Conservation (phyloP, 495 filamentous ascomycete species). For the Letharia lupina region DNA sequence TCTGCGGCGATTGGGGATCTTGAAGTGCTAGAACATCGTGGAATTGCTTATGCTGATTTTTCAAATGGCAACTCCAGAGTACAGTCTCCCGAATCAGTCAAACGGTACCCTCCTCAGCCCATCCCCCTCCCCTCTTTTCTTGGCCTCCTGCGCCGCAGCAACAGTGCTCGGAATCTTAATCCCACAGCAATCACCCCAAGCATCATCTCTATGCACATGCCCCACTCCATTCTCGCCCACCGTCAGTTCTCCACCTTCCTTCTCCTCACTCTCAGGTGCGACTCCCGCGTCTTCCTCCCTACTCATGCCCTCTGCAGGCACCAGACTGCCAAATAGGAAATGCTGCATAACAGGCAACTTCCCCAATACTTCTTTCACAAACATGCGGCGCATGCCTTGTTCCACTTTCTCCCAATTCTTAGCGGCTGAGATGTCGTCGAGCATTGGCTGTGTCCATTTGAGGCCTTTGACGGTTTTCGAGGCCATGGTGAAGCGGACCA, state of each 20-base stretch:
- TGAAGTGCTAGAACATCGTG: neutral
- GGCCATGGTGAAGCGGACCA: conserved; percentile 87
- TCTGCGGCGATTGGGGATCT: neutral
- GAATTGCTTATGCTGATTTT: neutral
- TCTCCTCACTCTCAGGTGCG: conserved; percentile 42
- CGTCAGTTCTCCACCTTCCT: conserved; percentile 45
- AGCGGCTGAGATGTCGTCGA: conserved; percentile 93
- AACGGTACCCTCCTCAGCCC: conserved; percentile 81
- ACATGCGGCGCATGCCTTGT: conserved; percentile 93
- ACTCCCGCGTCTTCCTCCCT: conserved; percentile 29
- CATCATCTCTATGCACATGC: conserved; percentile 59
- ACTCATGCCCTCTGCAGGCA: conserved; percentile 73
- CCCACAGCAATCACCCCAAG: conserved; percentile 95
- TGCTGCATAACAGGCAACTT: conserved; percentile 99
- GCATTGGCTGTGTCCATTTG: conserved; percentile 96
- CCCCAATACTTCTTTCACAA: conserved; percentile 80
- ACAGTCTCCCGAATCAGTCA: conserved; percentile 46
- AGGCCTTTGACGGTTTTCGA: conserved; percentile 95
- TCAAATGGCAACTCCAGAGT: neutral
- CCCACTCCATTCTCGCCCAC: conserved; percentile 55
- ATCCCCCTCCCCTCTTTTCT: conserved; percentile 57
- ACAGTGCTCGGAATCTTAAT: conserved; percentile 95
- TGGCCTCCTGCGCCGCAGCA: conserved; percentile 78
- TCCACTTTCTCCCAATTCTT: conserved; percentile 90
- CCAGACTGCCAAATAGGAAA: conserved; percentile 80